Evolutionary conservation across 768 basidiomycete genomes (phyloP).

Genomic region (Lyophyllum decastes): DNA sequence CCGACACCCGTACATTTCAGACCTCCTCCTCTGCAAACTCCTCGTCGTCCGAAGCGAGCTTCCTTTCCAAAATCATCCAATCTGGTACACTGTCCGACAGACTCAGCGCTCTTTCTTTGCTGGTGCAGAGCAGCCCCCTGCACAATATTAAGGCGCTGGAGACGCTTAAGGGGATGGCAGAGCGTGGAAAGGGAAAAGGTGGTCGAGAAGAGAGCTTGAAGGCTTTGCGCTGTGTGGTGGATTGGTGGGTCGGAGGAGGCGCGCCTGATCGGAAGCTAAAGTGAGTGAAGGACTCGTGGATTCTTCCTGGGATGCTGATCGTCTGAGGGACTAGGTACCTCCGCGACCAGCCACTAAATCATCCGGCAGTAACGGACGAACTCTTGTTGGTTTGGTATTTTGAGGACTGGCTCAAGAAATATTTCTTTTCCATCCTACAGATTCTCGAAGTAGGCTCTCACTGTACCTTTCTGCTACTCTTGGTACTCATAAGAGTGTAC

Average conservation of each 20-base stretch:
- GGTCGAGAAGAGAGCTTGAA: constrained; percentile 93
- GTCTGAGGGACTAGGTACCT: constrained; percentile 65
- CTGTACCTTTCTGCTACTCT: neutral
- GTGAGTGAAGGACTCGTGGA: constrained; percentile 41
- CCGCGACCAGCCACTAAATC: constrained; percentile 79
- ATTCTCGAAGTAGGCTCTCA: constrained; percentile 71
- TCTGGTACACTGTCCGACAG: constrained; percentile 92
- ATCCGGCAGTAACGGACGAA: constrained; percentile 64
- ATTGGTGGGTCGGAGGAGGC: constrained; percentile 99
- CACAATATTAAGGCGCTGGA: constrained; percentile 85
- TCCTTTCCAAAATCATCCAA: constrained; percentile 82
- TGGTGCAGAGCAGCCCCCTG: constrained; percentile 86
- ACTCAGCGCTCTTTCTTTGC: constrained; percentile 84
- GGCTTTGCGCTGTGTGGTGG: constrained; percentile 86
- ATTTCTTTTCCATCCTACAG: constrained; percentile 90
- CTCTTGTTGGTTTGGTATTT: constrained; percentile 86
- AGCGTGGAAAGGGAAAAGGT: constrained; percentile 77
- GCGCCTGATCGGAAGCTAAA: constrained; percentile 84
- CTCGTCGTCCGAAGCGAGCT: constrained; percentile 75
- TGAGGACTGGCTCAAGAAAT: constrained; percentile 98
- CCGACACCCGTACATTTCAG: constrained; percentile 46
- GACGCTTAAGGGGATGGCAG: constrained; percentile 72
- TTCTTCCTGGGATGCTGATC: neutral
- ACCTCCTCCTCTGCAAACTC: constrained; percentile 53
- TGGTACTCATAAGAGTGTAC: neutral